Evolutionary conservation across 192 early-diverging fungal genomes (phyloP), one percentile per base, ranked within the genome.

Genomic region (Spizellomyces punctatus): DNA sequence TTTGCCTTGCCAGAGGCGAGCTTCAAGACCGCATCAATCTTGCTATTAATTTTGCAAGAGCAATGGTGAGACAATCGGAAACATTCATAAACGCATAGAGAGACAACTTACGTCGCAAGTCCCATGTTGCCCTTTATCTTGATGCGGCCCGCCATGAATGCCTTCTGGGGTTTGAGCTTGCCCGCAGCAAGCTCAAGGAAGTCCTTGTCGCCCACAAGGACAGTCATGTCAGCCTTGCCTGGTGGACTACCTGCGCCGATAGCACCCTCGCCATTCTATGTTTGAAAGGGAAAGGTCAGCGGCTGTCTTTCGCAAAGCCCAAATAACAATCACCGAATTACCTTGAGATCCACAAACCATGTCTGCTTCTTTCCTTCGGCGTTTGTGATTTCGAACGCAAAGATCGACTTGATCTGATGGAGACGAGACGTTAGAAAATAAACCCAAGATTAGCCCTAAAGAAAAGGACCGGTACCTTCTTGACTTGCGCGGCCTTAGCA

Each of bases 111-210:
- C 27, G 69, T 62, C 6, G 84, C 82, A 10, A 85, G 71, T 22
- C 62, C 77, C 79, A 86, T 82, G 66, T 86, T 85, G 56, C 85
- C 85, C 79, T 82, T 89, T 59, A 90, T 82, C 82, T 96, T 97
- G 64, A 85, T 82, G 76, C 97, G 96, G 61, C 96, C 93, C 47
- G 83, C 75, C 92, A 95, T 93, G 79, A 93, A 97, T 36, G 93
- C 91, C 79, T 93, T 91, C 87, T 97, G 95, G 43, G 91, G 91
- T 62, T 90, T 93, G 60, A 94, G 73, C 83, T 94, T 94, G 58
- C 95, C 95, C 16, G 83, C 75, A 22, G 92, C 88, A 54, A 98
- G 73, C 57, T 89, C 90, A 17, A 94, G 81, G 81, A 98, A 95
- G 69, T 91, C 91, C 58, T 81, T 80, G 76, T 98, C 96, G 58